Conservation (phyloP, 768 basidiomycete species). For the Leccinum fibrillosum region DNA sequence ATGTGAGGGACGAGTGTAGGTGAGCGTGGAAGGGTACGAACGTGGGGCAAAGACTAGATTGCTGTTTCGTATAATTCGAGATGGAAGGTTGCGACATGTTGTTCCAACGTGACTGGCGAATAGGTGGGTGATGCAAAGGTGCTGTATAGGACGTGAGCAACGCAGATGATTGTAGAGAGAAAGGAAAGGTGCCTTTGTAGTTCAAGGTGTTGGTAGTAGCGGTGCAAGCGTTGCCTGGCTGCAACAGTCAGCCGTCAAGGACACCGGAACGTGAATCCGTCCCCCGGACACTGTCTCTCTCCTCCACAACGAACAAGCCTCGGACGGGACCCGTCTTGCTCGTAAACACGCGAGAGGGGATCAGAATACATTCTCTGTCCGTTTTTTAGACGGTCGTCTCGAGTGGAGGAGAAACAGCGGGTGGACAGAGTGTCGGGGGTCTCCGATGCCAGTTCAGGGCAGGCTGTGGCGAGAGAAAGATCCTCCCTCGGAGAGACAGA, state of each 20-base stretch:
- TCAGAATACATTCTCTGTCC: no score
- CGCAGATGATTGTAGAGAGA: neutral
- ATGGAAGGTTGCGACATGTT: conserved; percentile 72
- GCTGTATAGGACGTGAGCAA: conserved; percentile 4
- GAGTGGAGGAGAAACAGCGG: conserved; percentile 13
- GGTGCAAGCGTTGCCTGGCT: conserved; percentile 8
- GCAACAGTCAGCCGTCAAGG: neutral
- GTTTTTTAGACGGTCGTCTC: neutral
- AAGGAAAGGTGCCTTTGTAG: conserved; percentile 4
- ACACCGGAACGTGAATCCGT: neutral
- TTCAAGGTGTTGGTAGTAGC: conserved; percentile 7
- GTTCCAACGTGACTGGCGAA: conserved; percentile 72
- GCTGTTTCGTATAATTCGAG: conserved; percentile 68
- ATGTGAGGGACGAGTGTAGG: conserved; percentile 12
- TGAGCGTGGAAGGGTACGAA: conserved; percentile 36
- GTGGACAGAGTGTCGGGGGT: conserved; percentile 18
- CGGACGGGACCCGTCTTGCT: neutral
- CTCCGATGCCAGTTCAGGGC: conserved; percentile 24
- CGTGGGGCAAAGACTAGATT: conserved; percentile 96
- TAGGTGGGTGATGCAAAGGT: neutral
- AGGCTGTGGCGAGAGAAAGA: conserved; percentile 10
- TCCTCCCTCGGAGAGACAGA: conserved; percentile 1
- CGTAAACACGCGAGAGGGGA: neutral
- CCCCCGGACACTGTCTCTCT: conserved; percentile 19
- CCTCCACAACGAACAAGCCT: neutral